These are phyloP conservation scores for Tricholoma bakamatsutake DNA, from an alignment of 768 basidiomycete genomes.

Conservation along the genomic window DNA sequence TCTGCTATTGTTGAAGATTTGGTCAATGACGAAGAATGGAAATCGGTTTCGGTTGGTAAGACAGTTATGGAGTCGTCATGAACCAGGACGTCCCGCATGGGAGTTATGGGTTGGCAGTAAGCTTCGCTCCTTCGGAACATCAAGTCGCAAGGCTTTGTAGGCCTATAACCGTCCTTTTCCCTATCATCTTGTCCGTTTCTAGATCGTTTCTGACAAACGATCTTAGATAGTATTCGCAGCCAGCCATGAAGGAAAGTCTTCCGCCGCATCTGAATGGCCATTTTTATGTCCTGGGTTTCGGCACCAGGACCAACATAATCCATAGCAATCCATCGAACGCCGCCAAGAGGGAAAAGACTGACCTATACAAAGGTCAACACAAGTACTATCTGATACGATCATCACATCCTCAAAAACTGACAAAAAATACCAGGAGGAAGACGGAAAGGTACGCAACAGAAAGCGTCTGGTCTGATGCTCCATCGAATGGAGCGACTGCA, in stretches of 20 bases:
- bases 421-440: slow-evolving; percentile 55
- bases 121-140: too few relatives aligned
- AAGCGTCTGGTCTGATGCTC: slow-evolving; percentile 48
- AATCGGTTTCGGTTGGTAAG: slow-evolving; percentile 9
- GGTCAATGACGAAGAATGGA: background rate
- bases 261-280: slow-evolving; percentile 35
- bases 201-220: background rate
- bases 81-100: slow-evolving; percentile 18
- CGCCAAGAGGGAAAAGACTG: slow-evolving; percentile 62
- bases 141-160: background rate
- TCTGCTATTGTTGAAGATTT: background rate
- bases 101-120: background rate
- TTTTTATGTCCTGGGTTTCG: slow-evolving; percentile 48
- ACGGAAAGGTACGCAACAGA: slow-evolving; percentile 63
- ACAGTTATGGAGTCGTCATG: slow-evolving; percentile 17
- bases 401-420: slow-evolving; percentile 20
- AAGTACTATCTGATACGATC: background rate
- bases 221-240: slow-evolving; percentile 8
- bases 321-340: slow-evolving; percentile 44
- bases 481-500: slow-evolving; percentile 56
- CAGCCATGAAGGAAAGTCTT: slow-evolving; percentile 17
- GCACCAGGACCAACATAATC: slow-evolving; percentile 66
- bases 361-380: slow-evolving; percentile 29
- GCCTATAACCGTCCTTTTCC: background rate
- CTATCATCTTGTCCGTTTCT: background rate